Evolutionary conservation across 169 alveolate species (phyloP).

Genomic region (Plasmodium reichenowi): DNA sequence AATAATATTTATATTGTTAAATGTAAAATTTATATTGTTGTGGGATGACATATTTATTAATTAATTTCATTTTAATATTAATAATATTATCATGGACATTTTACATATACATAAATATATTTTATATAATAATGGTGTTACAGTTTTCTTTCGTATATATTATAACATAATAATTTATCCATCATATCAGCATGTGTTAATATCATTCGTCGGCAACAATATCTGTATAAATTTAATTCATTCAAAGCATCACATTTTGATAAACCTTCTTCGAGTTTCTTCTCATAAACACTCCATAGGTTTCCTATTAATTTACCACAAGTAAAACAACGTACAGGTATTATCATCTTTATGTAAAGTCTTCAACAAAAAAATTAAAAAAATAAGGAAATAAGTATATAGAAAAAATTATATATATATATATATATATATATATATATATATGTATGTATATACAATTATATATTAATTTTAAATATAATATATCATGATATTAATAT

Average conservation of each 20-base stretch:
- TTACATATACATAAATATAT: background rate
- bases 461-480: no score
- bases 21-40: no score
- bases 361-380: background rate
- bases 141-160: conserved; percentile 82
- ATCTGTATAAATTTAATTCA: conserved; percentile 92
- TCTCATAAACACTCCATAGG: conserved; percentile 96
- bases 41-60: background rate
- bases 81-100: background rate
- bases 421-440: no score
- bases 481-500: no score
- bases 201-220: conserved; percentile 96
- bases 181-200: conserved; percentile 98
- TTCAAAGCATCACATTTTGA: conserved; percentile 96
- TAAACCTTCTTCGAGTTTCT: conserved; percentile 91
- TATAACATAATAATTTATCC: conserved; percentile 97
- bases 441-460: no score
- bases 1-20: no score
- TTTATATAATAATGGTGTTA: background rate
- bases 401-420: background rate
- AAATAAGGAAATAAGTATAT: background rate
- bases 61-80: background rate
- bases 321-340: conserved; percentile 99
- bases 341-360: conserved; percentile 91
- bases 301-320: conserved; percentile 99